A percentile compares a stretch with the other conserved stretches of the same genome.
phyloP scores from a whole-genome alignment of 192 early-diverging fungal genomes.

The Backusella luteola region DNA sequence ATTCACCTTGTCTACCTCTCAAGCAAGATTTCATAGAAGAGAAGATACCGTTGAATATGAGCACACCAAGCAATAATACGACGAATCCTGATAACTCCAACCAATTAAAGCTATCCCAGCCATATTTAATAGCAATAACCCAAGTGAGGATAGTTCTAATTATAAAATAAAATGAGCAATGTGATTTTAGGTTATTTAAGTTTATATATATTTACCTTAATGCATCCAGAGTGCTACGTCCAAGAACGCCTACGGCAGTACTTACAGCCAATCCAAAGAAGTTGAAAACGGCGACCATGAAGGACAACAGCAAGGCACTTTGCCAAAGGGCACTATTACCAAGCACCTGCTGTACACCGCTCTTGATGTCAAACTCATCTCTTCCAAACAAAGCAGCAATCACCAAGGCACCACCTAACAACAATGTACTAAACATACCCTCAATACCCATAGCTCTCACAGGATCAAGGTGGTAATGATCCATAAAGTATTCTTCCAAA shows the following conservation, averaged over 20 bases:
- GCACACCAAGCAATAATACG: conserved; percentile 19
- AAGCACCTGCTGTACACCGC: conserved; percentile 3
- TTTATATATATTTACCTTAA: conserved; percentile 24
- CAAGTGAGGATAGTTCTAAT: conserved; percentile 26
- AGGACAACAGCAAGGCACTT: conserved; percentile 19
- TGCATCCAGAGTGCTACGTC: conserved; percentile 20
- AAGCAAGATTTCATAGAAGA: background rate
- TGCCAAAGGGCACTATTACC: conserved; percentile 14
- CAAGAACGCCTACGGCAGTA: conserved; percentile 20
- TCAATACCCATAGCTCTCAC: conserved; percentile 32
- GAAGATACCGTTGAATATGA: conserved; percentile 33
- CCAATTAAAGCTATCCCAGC: conserved; percentile 28
- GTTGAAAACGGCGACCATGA: conserved; percentile 29
- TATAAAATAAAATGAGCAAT: conserved; percentile 1
- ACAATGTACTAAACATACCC: conserved; percentile 24
- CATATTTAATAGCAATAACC: conserved; percentile 25
- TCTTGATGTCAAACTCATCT: conserved; percentile 16
- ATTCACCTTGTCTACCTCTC: background rate
- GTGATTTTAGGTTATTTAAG: background rate
- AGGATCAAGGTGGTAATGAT: conserved; percentile 24
- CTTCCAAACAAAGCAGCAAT: conserved; percentile 6
- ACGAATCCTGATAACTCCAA: conserved; percentile 25
- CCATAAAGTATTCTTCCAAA: conserved; percentile 31
- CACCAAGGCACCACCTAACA: conserved; percentile 5
- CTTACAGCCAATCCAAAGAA: conserved; percentile 31